Evolutionary conservation across 345 rosid genomes (phyloP), one percentile per base, ranked within the genome.

Genomic region (Citrus sp.): DNA sequence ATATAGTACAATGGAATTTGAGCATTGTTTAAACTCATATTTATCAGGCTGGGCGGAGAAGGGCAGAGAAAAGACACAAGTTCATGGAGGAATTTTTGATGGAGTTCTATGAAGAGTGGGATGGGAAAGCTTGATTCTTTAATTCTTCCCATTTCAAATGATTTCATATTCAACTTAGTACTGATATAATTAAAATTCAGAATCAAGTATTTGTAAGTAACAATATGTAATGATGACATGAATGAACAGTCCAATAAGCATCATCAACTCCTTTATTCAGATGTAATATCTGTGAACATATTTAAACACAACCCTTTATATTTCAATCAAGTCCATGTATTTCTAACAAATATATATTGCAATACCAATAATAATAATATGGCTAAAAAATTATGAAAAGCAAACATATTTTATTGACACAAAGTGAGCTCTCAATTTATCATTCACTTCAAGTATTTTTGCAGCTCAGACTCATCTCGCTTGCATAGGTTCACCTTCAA

Each of bases 21-120:
- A 28, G 62, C 51, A 28, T 34, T 25, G 37, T 5, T 82, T 70
- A 72, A 69, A 66, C 51, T 12, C 3, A 71, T 7, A 12, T 1
- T 42, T 74, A 78, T 77, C 86, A 94, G 97, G 97, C 95, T 78
- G 93, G 98, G 74, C 77, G 72, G 78, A 83, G 82, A 56, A 90
- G 92, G 86, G 97, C 97, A 10, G 90, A 92, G 91, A 89, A 81
- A 81, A 84, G 95, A 82, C 98, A 93, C 77, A 81, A 86, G 73
- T 90, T 95, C 84, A 92, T 92, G 97, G 90, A 86, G 70, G 92
- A 90, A 40, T 93, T 73, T 79, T 83, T 90, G 59, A 72, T 86
- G 66, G 92, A 93, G 78, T 95, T 95, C 80, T 86, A 87, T 62
- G 83, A 77, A 58, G 98, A 95, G 78, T 95, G 98, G 98, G 88